Evolutionary conservation across 83 land plant species (phyloP), one percentile per base, ranked within the genome.

Genomic region (Larix sibirica): DNA sequence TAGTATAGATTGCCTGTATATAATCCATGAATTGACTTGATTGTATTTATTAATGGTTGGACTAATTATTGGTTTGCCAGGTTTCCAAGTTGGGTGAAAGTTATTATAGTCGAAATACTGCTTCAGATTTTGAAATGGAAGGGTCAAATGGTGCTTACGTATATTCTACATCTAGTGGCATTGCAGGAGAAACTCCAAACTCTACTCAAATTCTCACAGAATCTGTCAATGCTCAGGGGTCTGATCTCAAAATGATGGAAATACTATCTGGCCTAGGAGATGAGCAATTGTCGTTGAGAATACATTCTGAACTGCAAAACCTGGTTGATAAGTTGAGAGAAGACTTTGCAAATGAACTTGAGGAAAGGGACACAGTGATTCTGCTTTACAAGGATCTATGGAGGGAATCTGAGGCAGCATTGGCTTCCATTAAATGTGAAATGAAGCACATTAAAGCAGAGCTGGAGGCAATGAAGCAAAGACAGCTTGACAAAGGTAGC

Each of bases 1-100:
- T 73, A 42, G 54, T 73, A 42, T 42, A 21, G 26, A 44, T 73
- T 73, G 16, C 56, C 77, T 42, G 26, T n/a, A 73, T 21, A 73
- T n/a, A 10, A 9, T 42, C 76, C 21, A 8, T 73, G 54, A 50
- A 73, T 42, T 73, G 13, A 42, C 24, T 42, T 73, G 44, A 50
- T 50, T 73, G 10, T 3, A 73, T 40, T 73, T 73, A 73, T 73
- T 73, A 73, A 73, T 73, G 56, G 44, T 73, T n/a, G 16, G 26
- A 42, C 8, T 42, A 16, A 21, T 42, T 26, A 42, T 73, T 42
- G 56, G 42, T 8, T 18, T 12, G 13, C 12, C 77, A 74, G 78
- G 59, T 75, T 75, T 75, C 16, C 4, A 75, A 75, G 78, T 75
- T 42, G 31, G 58, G 58, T 23, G 76, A 20, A 20, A 38, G 21